A percentile compares a stretch with the other conserved stretches of the same genome.
phyloP scores from a whole-genome alignment of 1,284 basidiomycete species.

The Malassezia arunalokei region DNA sequence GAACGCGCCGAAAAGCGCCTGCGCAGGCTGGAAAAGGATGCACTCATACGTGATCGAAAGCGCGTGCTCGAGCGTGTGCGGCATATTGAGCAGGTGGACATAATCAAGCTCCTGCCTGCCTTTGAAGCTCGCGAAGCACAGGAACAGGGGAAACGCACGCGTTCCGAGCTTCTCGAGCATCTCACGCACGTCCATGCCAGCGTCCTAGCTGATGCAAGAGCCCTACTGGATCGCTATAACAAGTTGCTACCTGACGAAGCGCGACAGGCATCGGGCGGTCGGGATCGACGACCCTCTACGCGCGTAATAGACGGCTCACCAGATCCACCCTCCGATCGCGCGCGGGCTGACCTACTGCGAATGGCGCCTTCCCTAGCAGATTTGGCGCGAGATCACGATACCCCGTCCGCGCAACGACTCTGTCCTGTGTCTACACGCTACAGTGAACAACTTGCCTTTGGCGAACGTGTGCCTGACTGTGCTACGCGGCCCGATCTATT shows the following conservation, averaged over 20 bases:
- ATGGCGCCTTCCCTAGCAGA: not conserved
- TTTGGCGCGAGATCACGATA: not conserved
- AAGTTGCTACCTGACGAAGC: constrained; percentile 10
- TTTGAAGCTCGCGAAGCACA: constrained; percentile 4
- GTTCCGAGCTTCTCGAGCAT: not conserved
- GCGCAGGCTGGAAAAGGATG: constrained; percentile 13
- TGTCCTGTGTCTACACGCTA: not conserved
- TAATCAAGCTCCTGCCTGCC: constrained; percentile 5
- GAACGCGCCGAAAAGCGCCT: constrained; percentile 13
- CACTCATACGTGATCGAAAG: constrained; percentile 8
- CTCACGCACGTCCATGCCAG: not conserved
- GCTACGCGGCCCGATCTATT: not conserved
- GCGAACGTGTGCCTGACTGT: constrained; percentile 12
- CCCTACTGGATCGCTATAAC: constrained; percentile 8
- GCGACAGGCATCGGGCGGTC: not conserved
- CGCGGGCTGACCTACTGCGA: not conserved
- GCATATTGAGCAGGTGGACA: constrained; percentile 4
- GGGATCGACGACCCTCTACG: too few relatives aligned
- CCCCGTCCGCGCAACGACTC: not conserved
- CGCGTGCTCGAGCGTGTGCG: not conserved
- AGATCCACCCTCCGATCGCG: too few relatives aligned
- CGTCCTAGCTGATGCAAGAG: constrained; percentile 4
- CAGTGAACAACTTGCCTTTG: constrained; percentile 3
- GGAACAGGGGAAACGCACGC: not conserved
- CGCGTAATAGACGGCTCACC: too few relatives aligned